Base-by-base conservation (phyloP, 768 basidiomycete species). In the Tulasnella sp. region DNA sequence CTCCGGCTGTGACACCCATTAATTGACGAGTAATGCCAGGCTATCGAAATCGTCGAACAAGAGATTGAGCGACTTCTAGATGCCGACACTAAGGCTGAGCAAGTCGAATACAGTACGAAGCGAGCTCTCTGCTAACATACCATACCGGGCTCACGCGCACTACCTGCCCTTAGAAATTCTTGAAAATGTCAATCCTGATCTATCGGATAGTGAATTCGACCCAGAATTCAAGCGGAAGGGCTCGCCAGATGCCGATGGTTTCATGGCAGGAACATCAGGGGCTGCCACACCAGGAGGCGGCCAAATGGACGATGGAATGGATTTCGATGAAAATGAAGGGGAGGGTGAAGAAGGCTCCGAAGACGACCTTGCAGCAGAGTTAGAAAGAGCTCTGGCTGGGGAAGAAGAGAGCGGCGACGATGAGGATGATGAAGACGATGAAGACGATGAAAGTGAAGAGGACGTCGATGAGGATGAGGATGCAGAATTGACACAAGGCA, bases 41-140 rank as follows among this genome's bases (percentile, higher is more conserved):
- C 88, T 3, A 96, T 96, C 62, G 91, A 96, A 71, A 91, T 84
- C 35, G 90, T 93, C 5, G 91, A 96, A 68, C 81, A 89, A 68
- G 89, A 91, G 65, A 91, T 96, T 7, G 92, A 94, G 67, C 74
- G 89, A 54, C 69, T 96, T 17, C 70, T 94, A 17, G 84, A 84
- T 58, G 82, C 84, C 63, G 91, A 94, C 67, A 76, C 82, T 1
- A 66, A 80, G 37, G 87, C 91, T 2, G 67, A 75, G 0, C 79
- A 87, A 58, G 83, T 88, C 54, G 80, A 83, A 72, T 91, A 82
- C 62, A 86, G 89, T 83, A 65, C 37, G 75, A 60, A 6, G 42
- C 17, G 17, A 7, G 50, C 56, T 41, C 34, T 11, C 17, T 6
- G n/a, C 32, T 12, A 34, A 21, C n/a, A 19, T 4, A 21, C 39